These are phyloP conservation scores for Pseudomassariella vexata DNA, from an alignment of 2,329 filamentous ascomycete species.

Conservation along the genomic window DNA sequence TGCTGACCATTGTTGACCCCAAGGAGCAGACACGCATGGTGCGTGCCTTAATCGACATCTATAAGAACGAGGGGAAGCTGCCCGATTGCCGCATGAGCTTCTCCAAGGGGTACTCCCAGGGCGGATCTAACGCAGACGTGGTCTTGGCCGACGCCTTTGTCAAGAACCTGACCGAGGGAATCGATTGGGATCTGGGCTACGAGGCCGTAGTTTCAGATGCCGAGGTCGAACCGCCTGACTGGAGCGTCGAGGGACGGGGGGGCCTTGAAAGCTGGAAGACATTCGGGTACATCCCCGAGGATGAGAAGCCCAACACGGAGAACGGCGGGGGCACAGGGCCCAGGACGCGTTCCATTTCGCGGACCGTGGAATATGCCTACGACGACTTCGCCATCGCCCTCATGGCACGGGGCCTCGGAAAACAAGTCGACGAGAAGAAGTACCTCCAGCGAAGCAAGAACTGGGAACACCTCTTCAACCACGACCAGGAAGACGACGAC, in stretches of 20 bases:
- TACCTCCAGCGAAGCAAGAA: constrained; percentile 59
- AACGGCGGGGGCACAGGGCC: constrained; percentile 59
- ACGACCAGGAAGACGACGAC: constrained; percentile 30
- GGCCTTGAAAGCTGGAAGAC: constrained; percentile 65
- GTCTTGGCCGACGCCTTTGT: constrained; percentile 65
- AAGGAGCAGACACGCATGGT: constrained; percentile 63
- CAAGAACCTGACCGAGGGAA: constrained; percentile 57
- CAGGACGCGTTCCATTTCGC: constrained; percentile 62
- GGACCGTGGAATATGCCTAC: constrained; percentile 77
- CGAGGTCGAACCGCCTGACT: constrained; percentile 60
- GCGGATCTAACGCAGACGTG: constrained; percentile 70
- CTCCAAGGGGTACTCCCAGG: constrained; percentile 70
- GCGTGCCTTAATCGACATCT: constrained; percentile 65
- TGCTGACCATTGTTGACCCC: constrained; percentile 68
- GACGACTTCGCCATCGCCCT: constrained; percentile 67
- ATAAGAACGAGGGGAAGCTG: constrained; percentile 55
- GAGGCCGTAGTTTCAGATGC: constrained; percentile 69
- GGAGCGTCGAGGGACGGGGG: constrained; percentile 65
- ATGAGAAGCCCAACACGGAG: constrained; percentile 53
- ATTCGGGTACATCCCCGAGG: constrained; percentile 64
- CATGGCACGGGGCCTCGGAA: constrained; percentile 54
- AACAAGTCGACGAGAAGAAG: constrained; percentile 47
- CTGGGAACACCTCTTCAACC: constrained; percentile 63
- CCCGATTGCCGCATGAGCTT: constrained; percentile 76
- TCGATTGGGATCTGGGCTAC: constrained; percentile 67